Conservation (phyloP, 164 flowering plant species). For the Litsea cubeba region DNA sequence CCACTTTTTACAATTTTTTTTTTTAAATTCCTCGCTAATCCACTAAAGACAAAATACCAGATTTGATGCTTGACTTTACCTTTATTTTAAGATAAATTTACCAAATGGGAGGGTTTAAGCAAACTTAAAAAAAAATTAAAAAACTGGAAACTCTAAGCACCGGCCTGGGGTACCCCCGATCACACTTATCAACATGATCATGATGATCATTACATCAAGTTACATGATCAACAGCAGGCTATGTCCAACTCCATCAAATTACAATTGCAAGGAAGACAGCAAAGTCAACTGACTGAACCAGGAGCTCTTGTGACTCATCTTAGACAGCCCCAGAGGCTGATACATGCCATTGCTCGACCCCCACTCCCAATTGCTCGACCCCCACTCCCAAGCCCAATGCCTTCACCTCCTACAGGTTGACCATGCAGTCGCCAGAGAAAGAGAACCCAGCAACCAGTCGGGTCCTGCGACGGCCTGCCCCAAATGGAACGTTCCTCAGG, state of each 20-base stretch:
- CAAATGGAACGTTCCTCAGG: slow-evolving; percentile 70
- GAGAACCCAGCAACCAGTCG: slow-evolving; percentile 31
- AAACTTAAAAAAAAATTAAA: too few species aligned
- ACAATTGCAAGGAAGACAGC: neutral
- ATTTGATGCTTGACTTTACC: too few species aligned
- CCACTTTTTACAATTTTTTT: too few species aligned
- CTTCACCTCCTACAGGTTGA: slow-evolving; percentile 31
- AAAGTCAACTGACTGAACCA: slow-evolving; percentile 39
- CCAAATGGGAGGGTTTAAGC: too few species aligned
- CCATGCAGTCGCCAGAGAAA: slow-evolving; percentile 28
- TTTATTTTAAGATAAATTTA: too few species aligned
- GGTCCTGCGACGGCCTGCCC: slow-evolving; percentile 64
- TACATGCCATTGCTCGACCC: too few species aligned
- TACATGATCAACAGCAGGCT: neutral
- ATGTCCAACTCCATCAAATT: slow-evolving; percentile 15
- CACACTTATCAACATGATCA: too few species aligned
- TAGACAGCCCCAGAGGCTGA: slow-evolving; percentile 31
- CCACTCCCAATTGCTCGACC: slow-evolving; percentile 48
- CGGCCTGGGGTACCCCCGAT: too few species aligned
- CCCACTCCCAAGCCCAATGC: slow-evolving; percentile 38
- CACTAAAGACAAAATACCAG: too few species aligned
- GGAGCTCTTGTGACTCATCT: slow-evolving; percentile 34
- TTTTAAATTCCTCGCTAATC: too few species aligned
- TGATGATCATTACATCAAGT: too few species aligned
- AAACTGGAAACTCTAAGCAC: too few species aligned